Conservation (phyloP, 257 asterid species). For the Pogostemon cablin region DNA sequence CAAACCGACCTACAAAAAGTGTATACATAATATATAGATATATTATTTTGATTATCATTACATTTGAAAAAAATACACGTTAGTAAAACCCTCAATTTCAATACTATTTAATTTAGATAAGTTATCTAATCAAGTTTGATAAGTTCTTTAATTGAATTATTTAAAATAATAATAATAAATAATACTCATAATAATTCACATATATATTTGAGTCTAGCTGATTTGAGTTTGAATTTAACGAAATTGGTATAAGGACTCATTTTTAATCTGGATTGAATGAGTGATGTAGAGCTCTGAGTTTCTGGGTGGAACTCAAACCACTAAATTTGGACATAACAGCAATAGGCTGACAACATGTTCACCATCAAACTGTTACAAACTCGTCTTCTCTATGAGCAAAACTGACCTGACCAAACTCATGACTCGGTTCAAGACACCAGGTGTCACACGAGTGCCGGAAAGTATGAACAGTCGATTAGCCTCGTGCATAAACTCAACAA, state of each 20-base stretch:
- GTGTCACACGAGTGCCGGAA: not conserved
- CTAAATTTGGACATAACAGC: not conserved
- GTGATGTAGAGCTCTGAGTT: not conserved
- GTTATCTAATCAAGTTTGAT: too few species aligned
- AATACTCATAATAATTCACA: too few species aligned
- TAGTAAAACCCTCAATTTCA: too few species aligned
- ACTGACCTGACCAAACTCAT: not conserved
- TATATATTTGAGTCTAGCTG: not conserved
- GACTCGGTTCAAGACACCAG: not conserved
- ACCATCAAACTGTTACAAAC: not conserved
- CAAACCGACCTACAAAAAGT: conserved; percentile 9
- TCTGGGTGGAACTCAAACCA: not conserved
- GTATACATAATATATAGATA: too few species aligned
- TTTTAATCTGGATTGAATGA: too few species aligned
- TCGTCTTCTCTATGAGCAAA: too few species aligned
- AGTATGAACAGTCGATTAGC: not conserved
- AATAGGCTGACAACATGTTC: not conserved
- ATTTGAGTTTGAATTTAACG: not conserved
- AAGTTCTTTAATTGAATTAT: too few species aligned
- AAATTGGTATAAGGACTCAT: not conserved
- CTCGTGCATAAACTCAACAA: conserved; percentile 15
- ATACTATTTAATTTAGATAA: too few species aligned
- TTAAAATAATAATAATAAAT: too few species aligned
- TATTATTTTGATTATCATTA: too few species aligned
- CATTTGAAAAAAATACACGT: too few species aligned